Evolutionary conservation across 2,329 filamentous ascomycete species (phyloP).

Genomic region (Fusarium pseudoanthophilum): DNA sequence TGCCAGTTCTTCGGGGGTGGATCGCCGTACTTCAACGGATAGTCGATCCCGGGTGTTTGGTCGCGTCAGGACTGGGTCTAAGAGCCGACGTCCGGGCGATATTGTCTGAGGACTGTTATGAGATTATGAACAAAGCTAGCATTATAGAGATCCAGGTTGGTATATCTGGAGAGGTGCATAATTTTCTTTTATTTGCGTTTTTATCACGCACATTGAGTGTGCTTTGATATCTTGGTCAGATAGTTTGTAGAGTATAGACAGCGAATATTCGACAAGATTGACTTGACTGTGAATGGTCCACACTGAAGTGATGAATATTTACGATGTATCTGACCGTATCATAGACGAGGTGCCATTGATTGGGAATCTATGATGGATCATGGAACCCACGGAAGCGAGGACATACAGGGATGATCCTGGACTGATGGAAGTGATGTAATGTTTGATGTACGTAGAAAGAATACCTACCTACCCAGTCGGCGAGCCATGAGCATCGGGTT

Average conservation of each 20-base stretch:
- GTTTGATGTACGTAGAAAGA: background rate
- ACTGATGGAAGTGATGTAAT: conserved; percentile 23
- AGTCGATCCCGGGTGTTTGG: conserved; percentile 47
- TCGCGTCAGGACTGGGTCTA: conserved; percentile 47
- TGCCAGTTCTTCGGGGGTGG: conserved; percentile 46
- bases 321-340: background rate
- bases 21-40: conserved; percentile 39
- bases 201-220: conserved; percentile 7
- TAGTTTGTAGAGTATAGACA: background rate
- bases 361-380: conserved; percentile 14
- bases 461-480: background rate
- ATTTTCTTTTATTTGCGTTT: conserved; percentile 8
- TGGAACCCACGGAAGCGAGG: conserved; percentile 7
- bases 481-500: background rate
- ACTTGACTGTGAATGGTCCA: background rate
- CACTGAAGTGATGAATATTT: background rate
- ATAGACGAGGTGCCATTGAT: background rate
- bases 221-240: background rate
- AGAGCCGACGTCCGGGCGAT: conserved; percentile 40
- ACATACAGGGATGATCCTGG: conserved; percentile 27
- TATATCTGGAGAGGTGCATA: conserved; percentile 23
- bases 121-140: conserved; percentile 27
- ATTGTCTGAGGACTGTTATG: conserved; percentile 43
- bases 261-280: conserved; percentile 2
- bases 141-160: conserved; percentile 28